These are phyloP conservation scores for Metschnikowia aberdeeniae DNA, from an alignment of 805 yeast species.

Conservation along the genomic window DNA sequence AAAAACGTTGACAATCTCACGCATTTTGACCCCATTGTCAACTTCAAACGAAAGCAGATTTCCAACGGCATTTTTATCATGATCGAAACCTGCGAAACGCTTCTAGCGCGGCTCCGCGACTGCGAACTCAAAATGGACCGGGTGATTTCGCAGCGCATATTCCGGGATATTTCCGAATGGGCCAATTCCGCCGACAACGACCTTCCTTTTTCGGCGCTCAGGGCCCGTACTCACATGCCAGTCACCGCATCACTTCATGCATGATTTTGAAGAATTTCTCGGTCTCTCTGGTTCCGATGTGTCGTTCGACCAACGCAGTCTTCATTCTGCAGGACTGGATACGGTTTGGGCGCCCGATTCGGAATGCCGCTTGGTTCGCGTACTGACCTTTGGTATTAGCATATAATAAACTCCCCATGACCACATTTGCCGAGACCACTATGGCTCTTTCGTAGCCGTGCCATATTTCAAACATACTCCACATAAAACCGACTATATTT, in stretches of 20 bases:
- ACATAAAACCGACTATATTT: no score
- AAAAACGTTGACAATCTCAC: slow-evolving; percentile 56
- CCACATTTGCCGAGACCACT: no score
- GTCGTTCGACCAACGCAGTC: no score
- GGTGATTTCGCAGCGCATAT: slow-evolving; percentile 51
- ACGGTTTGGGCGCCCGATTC: no score
- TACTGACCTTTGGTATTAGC: no score
- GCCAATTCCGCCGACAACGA: slow-evolving; percentile 48
- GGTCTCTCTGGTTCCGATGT: no score
- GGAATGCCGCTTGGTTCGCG: no score
- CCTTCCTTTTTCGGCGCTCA: slow-evolving; percentile 14
- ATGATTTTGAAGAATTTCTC: neutral
- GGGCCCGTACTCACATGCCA: neutral
- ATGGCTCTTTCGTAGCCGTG: no score
- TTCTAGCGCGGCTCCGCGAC: slow-evolving; percentile 54
- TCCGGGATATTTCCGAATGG: slow-evolving; percentile 65
- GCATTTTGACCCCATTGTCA: slow-evolving; percentile 60
- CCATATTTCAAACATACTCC: no score
- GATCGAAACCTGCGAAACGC: slow-evolving; percentile 73
- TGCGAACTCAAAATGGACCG: slow-evolving; percentile 59
- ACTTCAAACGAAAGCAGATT: slow-evolving; percentile 55
- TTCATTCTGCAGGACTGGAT: neutral
- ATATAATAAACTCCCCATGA: no score
- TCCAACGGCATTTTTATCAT: slow-evolving; percentile 47
- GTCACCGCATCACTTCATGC: neutral